Percentiles rank a stretch among this genome's conserved stretches.
These are phyloP conservation scores for Linnemannia schmuckeri DNA, from an alignment of 192 early-diverging fungal genomes.

Conservation along the genomic window DNA sequence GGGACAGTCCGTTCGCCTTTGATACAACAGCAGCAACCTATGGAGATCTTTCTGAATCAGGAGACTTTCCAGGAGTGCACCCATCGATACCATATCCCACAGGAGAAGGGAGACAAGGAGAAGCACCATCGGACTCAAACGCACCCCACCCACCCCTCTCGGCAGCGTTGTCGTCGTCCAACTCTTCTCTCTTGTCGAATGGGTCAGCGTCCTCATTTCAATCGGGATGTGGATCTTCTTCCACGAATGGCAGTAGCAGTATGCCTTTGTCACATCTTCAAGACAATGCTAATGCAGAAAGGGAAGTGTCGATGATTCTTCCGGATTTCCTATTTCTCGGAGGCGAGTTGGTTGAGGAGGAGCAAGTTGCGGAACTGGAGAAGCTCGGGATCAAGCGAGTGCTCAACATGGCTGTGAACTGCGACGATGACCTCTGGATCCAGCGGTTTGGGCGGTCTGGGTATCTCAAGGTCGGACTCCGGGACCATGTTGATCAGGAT, in stretches of 20 bases:
- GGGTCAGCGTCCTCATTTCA: constrained; percentile 7
- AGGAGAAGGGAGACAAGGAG: neutral
- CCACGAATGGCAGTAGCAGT: neutral
- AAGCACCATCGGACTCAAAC: neutral
- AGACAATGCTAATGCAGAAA: constrained; percentile 44
- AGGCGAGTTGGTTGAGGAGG: constrained; percentile 70
- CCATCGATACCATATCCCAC: constrained; percentile 4
- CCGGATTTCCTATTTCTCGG: constrained; percentile 73
- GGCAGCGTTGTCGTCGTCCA: constrained; percentile 20
- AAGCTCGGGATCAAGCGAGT: constrained; percentile 71
- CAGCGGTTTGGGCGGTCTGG: constrained; percentile 39
- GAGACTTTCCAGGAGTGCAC: constrained; percentile 31
- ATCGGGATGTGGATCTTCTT: constrained; percentile 10
- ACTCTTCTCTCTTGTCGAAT: constrained; percentile 31
- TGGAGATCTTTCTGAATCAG: constrained; percentile 26
- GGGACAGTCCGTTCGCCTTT: neutral
- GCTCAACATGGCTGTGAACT: constrained; percentile 83
- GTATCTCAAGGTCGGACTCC: constrained; percentile 64
- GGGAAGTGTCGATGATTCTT: constrained; percentile 65
- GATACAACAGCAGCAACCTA: neutral
- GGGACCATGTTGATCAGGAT: constrained; percentile 80
- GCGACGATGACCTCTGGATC: constrained; percentile 60
- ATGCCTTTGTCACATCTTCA: constrained; percentile 34
- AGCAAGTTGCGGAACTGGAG: constrained; percentile 66
- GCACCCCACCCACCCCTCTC: constrained; percentile 18